Evolutionary conservation across 1,139 yeast genomes (phyloP).

Genomic region (Suhomyces ambrosiae): DNA sequence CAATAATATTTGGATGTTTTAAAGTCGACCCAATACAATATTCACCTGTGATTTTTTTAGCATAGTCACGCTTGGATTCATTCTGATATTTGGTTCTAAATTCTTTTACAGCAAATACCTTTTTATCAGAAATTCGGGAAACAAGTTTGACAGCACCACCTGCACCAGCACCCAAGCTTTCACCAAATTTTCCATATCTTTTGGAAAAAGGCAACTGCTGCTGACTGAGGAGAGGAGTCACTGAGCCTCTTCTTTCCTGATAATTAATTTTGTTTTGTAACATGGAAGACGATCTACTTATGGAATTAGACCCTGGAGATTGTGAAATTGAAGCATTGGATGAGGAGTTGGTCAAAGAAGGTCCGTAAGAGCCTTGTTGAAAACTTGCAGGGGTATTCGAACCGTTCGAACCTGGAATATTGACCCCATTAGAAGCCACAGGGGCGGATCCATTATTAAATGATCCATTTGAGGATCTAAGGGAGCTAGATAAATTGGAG

Average conservation of each 20-base stretch:
- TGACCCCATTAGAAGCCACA: slow-evolving; percentile 16
- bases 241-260: slow-evolving; percentile 44
- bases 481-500: slow-evolving; percentile 44
- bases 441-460: slow-evolving; percentile 12
- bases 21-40: slow-evolving; percentile 92
- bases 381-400: slow-evolving; percentile 18
- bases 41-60: slow-evolving; percentile 92
- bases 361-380: slow-evolving; percentile 12
- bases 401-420: slow-evolving; percentile 18
- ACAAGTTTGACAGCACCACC: slow-evolving; percentile 89
- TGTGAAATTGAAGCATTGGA: slow-evolving; percentile 40
- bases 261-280: slow-evolving; percentile 36
- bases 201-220: slow-evolving; percentile 62
- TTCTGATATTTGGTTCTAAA: slow-evolving; percentile 76
- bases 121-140: slow-evolving; percentile 65
- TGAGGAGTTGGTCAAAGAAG: slow-evolving; percentile 30
- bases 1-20: slow-evolving; percentile 87
- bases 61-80: slow-evolving; percentile 84
- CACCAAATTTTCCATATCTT: slow-evolving; percentile 81
- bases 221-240: slow-evolving; percentile 31
- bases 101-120: slow-evolving; percentile 88
- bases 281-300: slow-evolving; percentile 31
- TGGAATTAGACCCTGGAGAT: slow-evolving; percentile 26
- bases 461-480: slow-evolving; percentile 28
- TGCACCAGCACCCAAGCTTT: slow-evolving; percentile 92